Evolutionary conservation across 1,284 basidiomycete species (phyloP).

Genomic region (Vanrija humicola): DNA sequence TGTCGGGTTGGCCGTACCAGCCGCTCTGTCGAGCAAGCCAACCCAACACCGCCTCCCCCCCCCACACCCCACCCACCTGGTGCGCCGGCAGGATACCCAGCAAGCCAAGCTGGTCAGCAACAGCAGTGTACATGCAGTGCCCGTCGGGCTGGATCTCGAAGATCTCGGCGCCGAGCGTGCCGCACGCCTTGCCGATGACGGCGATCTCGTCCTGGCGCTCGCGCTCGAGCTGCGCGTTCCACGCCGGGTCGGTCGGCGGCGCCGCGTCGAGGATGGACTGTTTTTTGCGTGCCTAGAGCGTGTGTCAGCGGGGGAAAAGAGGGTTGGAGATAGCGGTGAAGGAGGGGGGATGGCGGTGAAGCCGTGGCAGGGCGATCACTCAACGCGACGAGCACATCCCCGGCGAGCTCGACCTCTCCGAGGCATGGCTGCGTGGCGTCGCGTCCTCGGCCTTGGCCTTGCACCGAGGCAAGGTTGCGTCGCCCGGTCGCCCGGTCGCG

Average conservation of each 20-base stretch:
- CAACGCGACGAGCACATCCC: not conserved
- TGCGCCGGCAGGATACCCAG: constrained; percentile 36
- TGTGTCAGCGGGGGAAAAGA: not conserved
- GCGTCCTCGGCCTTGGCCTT: too few relatives aligned
- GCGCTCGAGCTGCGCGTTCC: constrained; percentile 62
- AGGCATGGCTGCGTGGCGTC: too few relatives aligned
- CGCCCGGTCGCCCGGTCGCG: too few relatives aligned
- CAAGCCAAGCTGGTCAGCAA: constrained; percentile 67
- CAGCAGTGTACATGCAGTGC: constrained; percentile 88
- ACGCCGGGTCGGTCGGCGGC: constrained; percentile 59
- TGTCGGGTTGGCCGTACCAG: too few relatives aligned
- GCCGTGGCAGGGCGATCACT: not conserved
- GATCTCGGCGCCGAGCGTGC: constrained; percentile 63
- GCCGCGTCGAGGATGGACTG: constrained; percentile 62
- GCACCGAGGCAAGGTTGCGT: too few relatives aligned
- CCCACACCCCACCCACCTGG: constrained; percentile 22
- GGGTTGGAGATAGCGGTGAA: too few relatives aligned
- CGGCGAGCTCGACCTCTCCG: too few relatives aligned
- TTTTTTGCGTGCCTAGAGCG: constrained; percentile 68
- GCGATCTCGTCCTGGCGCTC: constrained; percentile 69
- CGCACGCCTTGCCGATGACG: constrained; percentile 65
- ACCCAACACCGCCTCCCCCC: too few relatives aligned
- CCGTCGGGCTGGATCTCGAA: constrained; percentile 90
- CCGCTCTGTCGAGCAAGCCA: not conserved
- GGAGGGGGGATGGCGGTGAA: too few relatives aligned